Evolutionary conservation across 306 rosid genomes (phyloP), one percentile per base, ranked within the genome.

Genomic region (Pterocarpus macrocarpus): DNA sequence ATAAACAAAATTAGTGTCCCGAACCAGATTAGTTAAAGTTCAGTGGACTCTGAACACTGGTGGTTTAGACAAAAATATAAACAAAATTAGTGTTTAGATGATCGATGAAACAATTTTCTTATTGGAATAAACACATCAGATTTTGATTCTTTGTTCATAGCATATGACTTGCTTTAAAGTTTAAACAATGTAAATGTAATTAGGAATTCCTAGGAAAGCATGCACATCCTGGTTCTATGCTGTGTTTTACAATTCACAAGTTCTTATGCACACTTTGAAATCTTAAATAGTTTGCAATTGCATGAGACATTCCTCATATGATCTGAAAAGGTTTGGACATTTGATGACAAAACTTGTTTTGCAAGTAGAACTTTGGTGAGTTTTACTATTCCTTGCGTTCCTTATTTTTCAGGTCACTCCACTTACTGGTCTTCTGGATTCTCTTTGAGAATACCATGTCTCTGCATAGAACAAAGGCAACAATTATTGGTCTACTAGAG

Each of bases 381-480:
- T 22, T 22, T 22, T 22, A 50, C 57, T 55, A 4, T 75, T 7
- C 36, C 17, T 52, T 75, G 14, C 9, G 3, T 47, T 9, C 15
- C 30, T 14, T 71, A 13, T 38, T 64, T 81, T 82, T 76, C 85
- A 95, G 99, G 88, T 95, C 99, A 32, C 79, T 93, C n/a, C 94
- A 95, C 77, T 83, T 95, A 63, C 6, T 94, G 59, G 89, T 95
- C 11, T 91, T 93, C 84, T 95, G 99, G 99, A 93, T 95, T 78
- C 87, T 95, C 43, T 95, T 95, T 59, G 99, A 95, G 87, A 95
- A 95, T 64, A 92, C 75, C 65, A 93, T 95, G 99, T 86, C 99
- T 17, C 83, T 95, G 2, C 98, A 93, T 83, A 82, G 99, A 59
- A 84, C 98, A 7, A 95, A 95, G 84, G 99, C 97, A 15, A 93